Conservation (phyloP, 1,284 basidiomycete genomes). For the Mycosarcoma maydis region DNA sequence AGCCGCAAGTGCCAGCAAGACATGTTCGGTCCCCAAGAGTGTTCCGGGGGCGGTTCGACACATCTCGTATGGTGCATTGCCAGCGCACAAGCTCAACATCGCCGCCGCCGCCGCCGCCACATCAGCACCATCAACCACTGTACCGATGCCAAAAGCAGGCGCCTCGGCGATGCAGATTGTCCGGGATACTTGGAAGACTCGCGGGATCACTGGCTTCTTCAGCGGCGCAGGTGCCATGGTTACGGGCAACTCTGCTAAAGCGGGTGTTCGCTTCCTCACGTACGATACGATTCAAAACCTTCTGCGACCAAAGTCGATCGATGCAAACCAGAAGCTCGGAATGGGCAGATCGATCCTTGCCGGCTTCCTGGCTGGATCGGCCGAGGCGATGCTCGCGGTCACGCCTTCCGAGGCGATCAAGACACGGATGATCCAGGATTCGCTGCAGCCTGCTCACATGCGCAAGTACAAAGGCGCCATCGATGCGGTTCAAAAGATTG, state of each 20-base stretch:
- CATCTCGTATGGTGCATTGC: constrained; percentile 58
- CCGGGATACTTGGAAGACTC: constrained; percentile 10
- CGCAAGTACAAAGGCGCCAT: constrained; percentile 69
- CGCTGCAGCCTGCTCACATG: constrained; percentile 81
- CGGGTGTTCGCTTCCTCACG: constrained; percentile 90
- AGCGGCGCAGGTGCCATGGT: constrained; percentile 36
- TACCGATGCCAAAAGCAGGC: constrained; percentile 2
- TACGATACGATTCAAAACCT: constrained; percentile 87
- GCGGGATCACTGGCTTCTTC: constrained; percentile 16
- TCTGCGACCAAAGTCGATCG: constrained; percentile 10
- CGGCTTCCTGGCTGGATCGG: constrained; percentile 90
- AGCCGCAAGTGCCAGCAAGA: constrained; percentile 7
- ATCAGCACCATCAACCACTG: neutral
- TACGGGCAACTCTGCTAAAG: constrained; percentile 66
- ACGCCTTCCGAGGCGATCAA: constrained; percentile 98
- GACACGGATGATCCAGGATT: constrained; percentile 96
- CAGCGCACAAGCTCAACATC: constrained; percentile 34
- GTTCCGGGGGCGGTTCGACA: constrained; percentile 56
- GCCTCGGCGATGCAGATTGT: constrained; percentile 19
- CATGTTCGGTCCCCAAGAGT: constrained; percentile 46
- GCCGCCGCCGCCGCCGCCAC: constrained; percentile 1
- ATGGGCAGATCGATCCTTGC: constrained; percentile 70
- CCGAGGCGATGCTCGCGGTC: constrained; percentile 89
- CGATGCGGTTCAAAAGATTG: constrained; percentile 13
- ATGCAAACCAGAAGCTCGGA: constrained; percentile 8